These are phyloP conservation scores for Phaeophleospora eucalypticola DNA, from an alignment of 2,329 filamentous ascomycete genomes.

Conservation along the genomic window DNA sequence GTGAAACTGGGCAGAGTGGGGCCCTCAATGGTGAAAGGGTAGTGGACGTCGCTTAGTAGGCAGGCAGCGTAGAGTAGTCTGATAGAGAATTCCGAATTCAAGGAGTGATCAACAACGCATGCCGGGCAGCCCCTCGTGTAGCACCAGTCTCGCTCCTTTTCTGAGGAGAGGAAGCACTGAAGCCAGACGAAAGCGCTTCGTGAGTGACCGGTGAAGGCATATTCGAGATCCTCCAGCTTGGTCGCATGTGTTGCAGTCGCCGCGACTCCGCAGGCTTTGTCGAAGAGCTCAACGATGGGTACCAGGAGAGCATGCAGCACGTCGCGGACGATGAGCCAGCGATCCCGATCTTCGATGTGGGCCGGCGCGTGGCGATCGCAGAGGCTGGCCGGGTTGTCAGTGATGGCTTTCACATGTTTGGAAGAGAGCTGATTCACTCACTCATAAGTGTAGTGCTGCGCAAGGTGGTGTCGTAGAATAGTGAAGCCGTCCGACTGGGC, in stretches of 20 bases:
- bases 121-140: conserved; percentile 53
- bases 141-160: conserved; percentile 55
- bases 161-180: conserved; percentile 52
- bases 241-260: conserved; percentile 46
- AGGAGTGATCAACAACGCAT: conserved; percentile 41
- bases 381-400: conserved; percentile 42
- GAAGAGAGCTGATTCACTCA: conserved; percentile 14
- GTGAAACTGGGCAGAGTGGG: conserved; percentile 35
- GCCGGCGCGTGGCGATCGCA: conserved; percentile 40
- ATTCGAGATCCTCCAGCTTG: conserved; percentile 51
- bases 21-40: conserved; percentile 32
- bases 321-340: conserved; percentile 53
- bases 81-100: conserved; percentile 47
- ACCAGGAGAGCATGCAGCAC: conserved; percentile 56
- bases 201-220: conserved; percentile 54
- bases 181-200: conserved; percentile 57
- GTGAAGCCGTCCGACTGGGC: conserved; percentile 41
- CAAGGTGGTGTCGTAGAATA: conserved; percentile 41
- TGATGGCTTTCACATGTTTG: conserved; percentile 1
- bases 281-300: conserved; percentile 55
- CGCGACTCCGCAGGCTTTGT: conserved; percentile 52
- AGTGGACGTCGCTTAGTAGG: conserved; percentile 42
- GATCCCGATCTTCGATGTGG: conserved; percentile 32
- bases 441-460: conserved; percentile 38
- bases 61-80: conserved; percentile 46